phyloP scores from a whole-genome alignment of 176 grass and related monocot genomes.

The Calamus simplicifolius region DNA sequence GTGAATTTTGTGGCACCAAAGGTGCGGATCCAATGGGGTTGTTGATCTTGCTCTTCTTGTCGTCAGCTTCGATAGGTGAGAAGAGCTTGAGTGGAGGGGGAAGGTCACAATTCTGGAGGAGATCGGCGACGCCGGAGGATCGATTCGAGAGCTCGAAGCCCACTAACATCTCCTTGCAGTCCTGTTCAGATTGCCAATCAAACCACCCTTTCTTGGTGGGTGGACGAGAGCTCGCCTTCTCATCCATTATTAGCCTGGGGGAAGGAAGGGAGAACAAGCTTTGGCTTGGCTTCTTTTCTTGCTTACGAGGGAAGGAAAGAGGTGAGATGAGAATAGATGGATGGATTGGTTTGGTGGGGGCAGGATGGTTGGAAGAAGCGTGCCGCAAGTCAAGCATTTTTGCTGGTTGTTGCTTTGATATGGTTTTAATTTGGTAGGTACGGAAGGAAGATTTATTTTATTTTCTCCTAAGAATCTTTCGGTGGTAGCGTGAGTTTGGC shows the following conservation, averaged over 20 bases:
- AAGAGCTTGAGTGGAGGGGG: slow-evolving; percentile 82
- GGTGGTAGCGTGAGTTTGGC: too few species aligned
- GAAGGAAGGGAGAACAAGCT: too few species aligned
- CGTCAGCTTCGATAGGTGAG: slow-evolving; percentile 29
- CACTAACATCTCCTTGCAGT: slow-evolving; percentile 49
- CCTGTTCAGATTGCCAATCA: slow-evolving; percentile 41
- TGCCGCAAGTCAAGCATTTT: slow-evolving; percentile 10
- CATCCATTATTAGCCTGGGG: too few species aligned
- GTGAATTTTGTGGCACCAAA: slow-evolving; percentile 11
- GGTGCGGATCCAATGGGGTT: background rate
- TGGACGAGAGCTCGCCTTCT: slow-evolving; percentile 7
- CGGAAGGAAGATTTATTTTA: too few species aligned
- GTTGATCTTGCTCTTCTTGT: slow-evolving; percentile 1
- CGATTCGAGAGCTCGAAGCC: slow-evolving; percentile 26
- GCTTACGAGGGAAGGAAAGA: background rate
- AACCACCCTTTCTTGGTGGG: slow-evolving; percentile 22
- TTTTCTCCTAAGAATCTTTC: too few species aligned
- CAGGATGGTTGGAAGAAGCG: slow-evolving; percentile 25
- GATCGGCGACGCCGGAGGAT: slow-evolving; percentile 21
- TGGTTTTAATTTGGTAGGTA: too few species aligned
- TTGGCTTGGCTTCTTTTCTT: background rate
- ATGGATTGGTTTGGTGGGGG: background rate
- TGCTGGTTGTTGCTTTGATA: too few species aligned
- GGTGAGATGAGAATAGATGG: background rate
- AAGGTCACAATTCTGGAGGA: slow-evolving; percentile 94